Conservation (phyloP, 2,329 filamentous ascomycete genomes). For the Paecilomyces formosus region DNA sequence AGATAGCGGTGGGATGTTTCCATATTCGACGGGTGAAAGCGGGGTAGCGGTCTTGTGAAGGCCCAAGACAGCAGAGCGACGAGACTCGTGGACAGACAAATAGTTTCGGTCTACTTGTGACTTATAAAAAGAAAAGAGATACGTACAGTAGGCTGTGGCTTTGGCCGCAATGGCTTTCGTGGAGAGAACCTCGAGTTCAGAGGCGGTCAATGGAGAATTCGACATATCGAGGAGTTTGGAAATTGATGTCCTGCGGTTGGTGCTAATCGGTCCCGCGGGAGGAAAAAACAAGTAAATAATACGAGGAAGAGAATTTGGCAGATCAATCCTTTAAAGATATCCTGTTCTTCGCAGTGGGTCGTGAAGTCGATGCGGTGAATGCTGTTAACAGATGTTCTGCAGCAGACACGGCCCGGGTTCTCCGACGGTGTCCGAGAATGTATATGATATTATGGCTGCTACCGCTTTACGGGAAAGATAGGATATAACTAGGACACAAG, state of each 20-base stretch:
- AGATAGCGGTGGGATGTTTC: not conserved
- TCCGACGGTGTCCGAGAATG: not conserved
- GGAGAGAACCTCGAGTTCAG: conserved; percentile 60
- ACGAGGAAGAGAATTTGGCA: not conserved
- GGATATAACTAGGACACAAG: not conserved
- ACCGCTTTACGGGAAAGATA: not conserved
- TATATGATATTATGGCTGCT: not conserved
- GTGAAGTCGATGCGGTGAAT: not conserved
- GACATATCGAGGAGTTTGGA: conserved; percentile 10
- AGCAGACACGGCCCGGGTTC: not conserved
- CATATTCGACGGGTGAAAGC: not conserved
- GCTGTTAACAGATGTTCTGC: not conserved
- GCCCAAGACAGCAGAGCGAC: not conserved
- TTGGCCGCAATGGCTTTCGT: conserved; percentile 63
- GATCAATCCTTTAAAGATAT: not conserved
- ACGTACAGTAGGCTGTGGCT: conserved; percentile 68
- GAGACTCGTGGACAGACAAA: not conserved
- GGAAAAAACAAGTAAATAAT: conserved; percentile 1
- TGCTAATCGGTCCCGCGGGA: not conserved
- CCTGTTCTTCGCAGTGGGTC: not conserved
- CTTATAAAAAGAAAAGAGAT: not conserved
- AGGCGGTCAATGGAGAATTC: conserved; percentile 42
- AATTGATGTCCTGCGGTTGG: not conserved
- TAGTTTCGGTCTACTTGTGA: not conserved
- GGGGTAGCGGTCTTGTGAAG: not conserved